Percentiles rank a stretch among this genome's conserved stretches.
Evolutionary conservation across 257 asterid species (phyloP).

Genomic region (Lycium barbarum): DNA sequence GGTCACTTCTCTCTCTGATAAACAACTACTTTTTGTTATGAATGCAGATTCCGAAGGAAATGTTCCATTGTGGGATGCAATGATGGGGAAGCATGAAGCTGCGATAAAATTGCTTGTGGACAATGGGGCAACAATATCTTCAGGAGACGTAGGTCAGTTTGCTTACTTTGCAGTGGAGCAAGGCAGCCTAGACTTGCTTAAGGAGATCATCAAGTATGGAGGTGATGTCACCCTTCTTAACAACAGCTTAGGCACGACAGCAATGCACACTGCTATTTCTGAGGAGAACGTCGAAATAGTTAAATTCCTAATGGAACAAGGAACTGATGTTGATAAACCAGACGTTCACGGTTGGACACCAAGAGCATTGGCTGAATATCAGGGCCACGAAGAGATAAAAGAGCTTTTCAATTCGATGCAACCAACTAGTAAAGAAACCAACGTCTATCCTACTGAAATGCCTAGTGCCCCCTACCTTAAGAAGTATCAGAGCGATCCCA

Average conservation of each 20-base stretch:
- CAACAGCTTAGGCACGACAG: slow-evolving; percentile 62
- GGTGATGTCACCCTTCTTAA: slow-evolving; percentile 66
- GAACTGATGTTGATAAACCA: slow-evolving; percentile 62
- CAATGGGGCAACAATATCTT: slow-evolving; percentile 65
- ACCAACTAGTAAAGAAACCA: slow-evolving; percentile 27
- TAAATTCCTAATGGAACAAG: slow-evolving; percentile 64
- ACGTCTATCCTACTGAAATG: slow-evolving; percentile 26
- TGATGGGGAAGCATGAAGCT: slow-evolving; percentile 57
- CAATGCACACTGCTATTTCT: slow-evolving; percentile 71
- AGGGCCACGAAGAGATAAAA: slow-evolving; percentile 64
- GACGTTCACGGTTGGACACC: slow-evolving; percentile 78
- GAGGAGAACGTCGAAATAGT: slow-evolving; percentile 68
- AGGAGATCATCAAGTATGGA: slow-evolving; percentile 55
- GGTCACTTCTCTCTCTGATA: not conserved
- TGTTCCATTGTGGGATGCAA: slow-evolving; percentile 86
- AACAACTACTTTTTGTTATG: not conserved
- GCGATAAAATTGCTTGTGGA: slow-evolving; percentile 57
- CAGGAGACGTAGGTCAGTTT: slow-evolving; percentile 67
- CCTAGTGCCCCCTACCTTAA: slow-evolving; percentile 49
- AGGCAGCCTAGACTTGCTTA: slow-evolving; percentile 60
- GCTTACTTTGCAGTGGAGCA: slow-evolving; percentile 73
- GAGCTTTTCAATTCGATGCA: slow-evolving; percentile 47
- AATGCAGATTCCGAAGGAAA: slow-evolving; percentile 60
- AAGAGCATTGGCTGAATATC: slow-evolving; percentile 67
- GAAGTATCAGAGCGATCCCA: slow-evolving; percentile 68